Conservation (phyloP, 768 basidiomycete species). For the Pulveroboletus sp. region DNA sequence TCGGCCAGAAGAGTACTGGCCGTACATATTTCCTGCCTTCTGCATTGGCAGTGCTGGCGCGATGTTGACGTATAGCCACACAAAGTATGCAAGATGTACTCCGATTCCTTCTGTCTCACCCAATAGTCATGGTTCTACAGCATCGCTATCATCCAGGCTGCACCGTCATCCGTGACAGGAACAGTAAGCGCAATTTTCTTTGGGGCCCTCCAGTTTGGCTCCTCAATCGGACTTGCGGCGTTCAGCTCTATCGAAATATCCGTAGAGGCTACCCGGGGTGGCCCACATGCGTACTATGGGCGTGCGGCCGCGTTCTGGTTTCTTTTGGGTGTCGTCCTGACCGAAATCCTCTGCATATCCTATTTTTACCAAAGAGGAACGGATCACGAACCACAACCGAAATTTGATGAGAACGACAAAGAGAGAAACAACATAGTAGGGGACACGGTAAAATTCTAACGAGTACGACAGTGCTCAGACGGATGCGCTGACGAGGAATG, state of each 20-base stretch:
- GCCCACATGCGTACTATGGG: constrained; percentile 33
- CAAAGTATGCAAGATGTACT: constrained; percentile 36
- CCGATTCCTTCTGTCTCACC: neutral
- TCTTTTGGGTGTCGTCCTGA: constrained; percentile 32
- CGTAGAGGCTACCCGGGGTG: constrained; percentile 33
- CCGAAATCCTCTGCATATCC: constrained; percentile 31
- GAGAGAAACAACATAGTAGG: too few species aligned
- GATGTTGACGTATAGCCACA: constrained; percentile 42
- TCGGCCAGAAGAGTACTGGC: constrained; percentile 41
- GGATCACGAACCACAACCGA: constrained; percentile 4
- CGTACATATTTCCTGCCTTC: constrained; percentile 46
- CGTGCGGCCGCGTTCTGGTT: constrained; percentile 45
- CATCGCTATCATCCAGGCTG: constrained; percentile 47
- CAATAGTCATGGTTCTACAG: constrained; percentile 21
- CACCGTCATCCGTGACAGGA: constrained; percentile 45
- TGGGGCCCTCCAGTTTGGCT: constrained; percentile 48
- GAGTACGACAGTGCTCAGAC: neutral
- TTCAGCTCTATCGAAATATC: constrained; percentile 46
- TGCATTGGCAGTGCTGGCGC: constrained; percentile 42
- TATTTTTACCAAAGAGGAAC: constrained; percentile 32
- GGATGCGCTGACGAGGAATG: neutral
- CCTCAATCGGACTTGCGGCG: constrained; percentile 47
- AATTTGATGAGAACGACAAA: neutral
- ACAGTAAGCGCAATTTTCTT: constrained; percentile 55
- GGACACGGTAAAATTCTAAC: neutral